Evolutionary conservation across 2,329 filamentous ascomycete species (phyloP).

Genomic region (Exophiala phaeomuriformis): DNA sequence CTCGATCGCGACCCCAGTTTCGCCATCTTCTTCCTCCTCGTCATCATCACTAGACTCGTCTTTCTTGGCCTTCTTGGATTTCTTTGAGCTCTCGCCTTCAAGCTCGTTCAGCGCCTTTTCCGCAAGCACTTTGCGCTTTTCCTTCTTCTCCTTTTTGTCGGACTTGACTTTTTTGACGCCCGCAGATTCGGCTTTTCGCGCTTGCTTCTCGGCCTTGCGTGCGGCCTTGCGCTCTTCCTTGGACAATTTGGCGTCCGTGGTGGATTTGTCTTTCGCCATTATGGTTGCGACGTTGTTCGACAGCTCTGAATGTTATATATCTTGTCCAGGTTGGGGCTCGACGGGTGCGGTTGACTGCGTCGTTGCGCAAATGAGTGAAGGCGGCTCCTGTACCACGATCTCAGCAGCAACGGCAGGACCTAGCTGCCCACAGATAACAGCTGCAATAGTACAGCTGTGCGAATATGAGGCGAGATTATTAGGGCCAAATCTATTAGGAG

Average conservation of each 20-base stretch:
- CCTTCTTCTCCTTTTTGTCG: conserved; percentile 44
- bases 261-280: conserved; percentile 28
- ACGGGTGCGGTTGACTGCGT: too few species aligned
- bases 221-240: conserved; percentile 37
- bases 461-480: too few species aligned
- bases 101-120: conserved; percentile 25
- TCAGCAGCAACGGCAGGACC: too few species aligned
- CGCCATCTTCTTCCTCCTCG: conserved; percentile 14
- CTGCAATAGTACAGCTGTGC: too few species aligned
- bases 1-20: conserved; percentile 11
- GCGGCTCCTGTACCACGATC: too few species aligned
- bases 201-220: conserved; percentile 42
- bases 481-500: neutral
- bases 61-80: neutral
- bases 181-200: conserved; percentile 9
- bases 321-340: too few species aligned
- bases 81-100: conserved; percentile 8
- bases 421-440: too few species aligned
- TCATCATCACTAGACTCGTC: conserved; percentile 13
- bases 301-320: too few species aligned
- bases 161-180: conserved; percentile 33
- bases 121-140: conserved; percentile 27
- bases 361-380: too few species aligned
- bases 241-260: conserved; percentile 13
- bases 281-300: neutral